Conservation (phyloP, 139 green algal genomes). For the Spirogloea muscicola region DNA sequence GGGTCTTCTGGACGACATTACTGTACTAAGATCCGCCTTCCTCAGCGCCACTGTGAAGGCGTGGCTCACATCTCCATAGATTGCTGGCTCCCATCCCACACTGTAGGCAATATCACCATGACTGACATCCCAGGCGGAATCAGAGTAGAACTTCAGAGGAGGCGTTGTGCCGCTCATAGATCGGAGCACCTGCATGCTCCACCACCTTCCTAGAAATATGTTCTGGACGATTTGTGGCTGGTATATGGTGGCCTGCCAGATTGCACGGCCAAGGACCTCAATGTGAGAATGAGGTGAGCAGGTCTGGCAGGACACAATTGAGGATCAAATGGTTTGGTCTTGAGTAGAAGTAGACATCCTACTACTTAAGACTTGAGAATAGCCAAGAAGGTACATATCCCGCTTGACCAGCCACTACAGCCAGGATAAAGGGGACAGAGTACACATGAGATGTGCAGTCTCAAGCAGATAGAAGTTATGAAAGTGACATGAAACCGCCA, state of each 20-base stretch:
- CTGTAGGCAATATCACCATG: slow-evolving; percentile 13
- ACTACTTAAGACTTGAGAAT: no score
- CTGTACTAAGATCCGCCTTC: slow-evolving; percentile 24
- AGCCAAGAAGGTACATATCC: no score
- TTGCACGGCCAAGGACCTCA: no score
- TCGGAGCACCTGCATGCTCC: slow-evolving; percentile 7
- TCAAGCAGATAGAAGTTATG: no score
- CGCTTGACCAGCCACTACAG: no score
- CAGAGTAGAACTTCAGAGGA: slow-evolving; percentile 38
- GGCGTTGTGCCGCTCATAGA: slow-evolving; percentile 35
- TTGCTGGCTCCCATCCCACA: slow-evolving; percentile 27
- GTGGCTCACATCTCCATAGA: slow-evolving; percentile 39
- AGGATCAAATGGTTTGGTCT: no score
- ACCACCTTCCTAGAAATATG: slow-evolving; percentile 29
- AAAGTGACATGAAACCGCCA: no score
- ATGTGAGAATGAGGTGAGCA: no score
- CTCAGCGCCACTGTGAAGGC: slow-evolving; percentile 19
- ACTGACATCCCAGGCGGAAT: slow-evolving; percentile 4
- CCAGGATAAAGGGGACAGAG: no score
- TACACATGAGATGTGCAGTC: no score
- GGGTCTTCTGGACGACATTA: not conserved
- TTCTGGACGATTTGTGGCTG: slow-evolving; percentile 24
- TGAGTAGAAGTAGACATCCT: no score
- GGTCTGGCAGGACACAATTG: no score
- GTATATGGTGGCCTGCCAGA: slow-evolving; percentile 39